Evolutionary conservation across 2,329 filamentous ascomycete genomes (phyloP), one percentile per base, ranked within the genome.

Genomic region (Gaeumannomyces sp.): DNA sequence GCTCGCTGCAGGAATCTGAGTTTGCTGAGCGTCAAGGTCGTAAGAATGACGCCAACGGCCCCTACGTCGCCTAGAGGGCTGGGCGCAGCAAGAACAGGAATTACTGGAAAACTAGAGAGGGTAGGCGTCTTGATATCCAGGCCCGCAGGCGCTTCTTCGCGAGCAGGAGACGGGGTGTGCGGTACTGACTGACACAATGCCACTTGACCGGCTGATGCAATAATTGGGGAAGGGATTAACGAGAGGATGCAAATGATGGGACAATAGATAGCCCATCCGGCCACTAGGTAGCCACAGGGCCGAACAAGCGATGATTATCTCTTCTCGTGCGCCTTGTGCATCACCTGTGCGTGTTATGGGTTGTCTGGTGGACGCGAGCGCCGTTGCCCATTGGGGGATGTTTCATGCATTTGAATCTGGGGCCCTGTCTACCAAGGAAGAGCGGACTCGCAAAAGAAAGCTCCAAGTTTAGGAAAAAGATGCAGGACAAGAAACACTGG

Each of bases 1-100:
- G 94, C 28, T 81, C 81, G 22, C 75, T 89, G 64, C 89, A 95
- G 77, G 83, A 86, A 72, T 69, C 77, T 25, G 78, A 83, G 60
- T 61, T 61, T 28, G n/a, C 60, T 22, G 60, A 61, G 33, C 60
- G 60, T 27, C 60, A 61, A 61, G 60, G 60, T 22, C 33, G 33
- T 28, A 61, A 61, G 60, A 61, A 61, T 22, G 60, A 61, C 33
- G 22, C 60, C 60, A 61, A 28, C 13, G 60, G 60, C 60, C 4
- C 60, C 27, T 38, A 35, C 33, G 5, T 33, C 28, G 31, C 60
- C n/a, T 45, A 38, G n/a, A 35, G 33, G 45, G 25, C 4, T 61
- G 25, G 60, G 45, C 22, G 31, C n/a, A 28, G 14, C 33, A 28
- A 45, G n/a, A 35, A 61, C 45, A 53, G 45, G 38, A 45, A 45